Conservation (phyloP, 1,284 basidiomycete species). For the Xerocomus minutiporus region DNA sequence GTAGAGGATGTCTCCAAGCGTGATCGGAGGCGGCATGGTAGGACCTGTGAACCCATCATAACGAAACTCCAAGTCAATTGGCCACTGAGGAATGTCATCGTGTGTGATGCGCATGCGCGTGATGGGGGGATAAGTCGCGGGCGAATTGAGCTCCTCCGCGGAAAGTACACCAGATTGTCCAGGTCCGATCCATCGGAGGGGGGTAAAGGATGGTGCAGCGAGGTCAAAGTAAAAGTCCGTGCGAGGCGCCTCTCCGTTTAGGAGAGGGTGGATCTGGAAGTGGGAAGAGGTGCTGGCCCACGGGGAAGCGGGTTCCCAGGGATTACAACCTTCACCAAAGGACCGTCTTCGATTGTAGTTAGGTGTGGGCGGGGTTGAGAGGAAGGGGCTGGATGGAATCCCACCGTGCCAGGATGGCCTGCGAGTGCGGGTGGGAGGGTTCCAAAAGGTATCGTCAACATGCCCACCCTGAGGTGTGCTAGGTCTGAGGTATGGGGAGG, state of each 20-base stretch:
- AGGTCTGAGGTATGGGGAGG: slow-evolving; percentile 25
- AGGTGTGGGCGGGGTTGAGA: slow-evolving; percentile 15
- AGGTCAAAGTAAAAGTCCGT: slow-evolving; percentile 54
- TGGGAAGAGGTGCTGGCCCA: slow-evolving; percentile 28
- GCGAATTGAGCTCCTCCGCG: slow-evolving; percentile 43
- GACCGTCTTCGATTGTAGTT: slow-evolving; percentile 38
- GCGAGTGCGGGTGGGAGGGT: slow-evolving; percentile 28
- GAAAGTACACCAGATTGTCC: slow-evolving; percentile 38
- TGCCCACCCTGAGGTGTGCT: slow-evolving; percentile 20
- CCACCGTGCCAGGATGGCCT: slow-evolving; percentile 40
- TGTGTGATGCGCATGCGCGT: slow-evolving; percentile 55
- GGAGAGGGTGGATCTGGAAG: slow-evolving; percentile 51
- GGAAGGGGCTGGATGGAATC: slow-evolving; percentile 23
- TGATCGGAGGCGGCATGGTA: slow-evolving; percentile 42
- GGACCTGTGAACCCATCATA: slow-evolving; percentile 18
- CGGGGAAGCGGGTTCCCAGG: slow-evolving; percentile 25
- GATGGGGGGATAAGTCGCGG: slow-evolving; percentile 55
- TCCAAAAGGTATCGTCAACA: slow-evolving; percentile 20
- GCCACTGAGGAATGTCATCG: slow-evolving; percentile 57
- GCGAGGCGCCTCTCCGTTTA: slow-evolving; percentile 51
- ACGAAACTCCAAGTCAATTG: slow-evolving; percentile 48
- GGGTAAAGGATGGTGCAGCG: slow-evolving; percentile 42
- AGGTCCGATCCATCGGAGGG: slow-evolving; percentile 38
- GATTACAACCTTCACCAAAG: slow-evolving; percentile 31
- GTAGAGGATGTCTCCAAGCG: slow-evolving; percentile 53